phyloP scores from a whole-genome alignment of 306 rosid genomes.

The Boehmeria nivea region DNA sequence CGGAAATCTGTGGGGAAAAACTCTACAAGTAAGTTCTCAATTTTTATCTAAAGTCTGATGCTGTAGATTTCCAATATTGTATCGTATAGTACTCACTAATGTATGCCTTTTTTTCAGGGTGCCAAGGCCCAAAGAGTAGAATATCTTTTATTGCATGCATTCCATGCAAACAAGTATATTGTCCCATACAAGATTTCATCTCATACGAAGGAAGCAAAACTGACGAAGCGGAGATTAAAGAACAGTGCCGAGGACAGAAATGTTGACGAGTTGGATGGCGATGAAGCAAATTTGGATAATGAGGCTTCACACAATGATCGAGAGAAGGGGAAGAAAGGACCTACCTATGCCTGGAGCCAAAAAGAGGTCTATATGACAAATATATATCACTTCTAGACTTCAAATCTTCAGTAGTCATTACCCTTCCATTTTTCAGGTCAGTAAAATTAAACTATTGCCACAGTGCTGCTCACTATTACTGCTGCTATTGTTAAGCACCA shows the following conservation, averaged over 20 bases:
- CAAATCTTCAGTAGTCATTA: conserved; percentile 97
- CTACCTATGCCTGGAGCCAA: conserved; percentile 97
- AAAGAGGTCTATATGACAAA: conserved; percentile 91
- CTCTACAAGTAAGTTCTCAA: conserved; percentile 68
- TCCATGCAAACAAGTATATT: conserved; percentile 80
- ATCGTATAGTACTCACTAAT: not conserved
- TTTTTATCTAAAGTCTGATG: conserved; percentile 21
- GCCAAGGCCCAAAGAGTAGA: conserved; percentile 98
- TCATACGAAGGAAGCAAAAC: conserved; percentile 51
- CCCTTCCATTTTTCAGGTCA: conserved; percentile 99
- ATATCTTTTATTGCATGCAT: conserved; percentile 89
- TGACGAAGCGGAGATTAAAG: conserved; percentile 48
- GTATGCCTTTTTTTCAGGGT: conserved; percentile 68
- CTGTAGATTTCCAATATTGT: not conserved
- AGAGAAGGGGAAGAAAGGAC: conserved; percentile 70
- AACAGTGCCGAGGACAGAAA: conserved; percentile 45
- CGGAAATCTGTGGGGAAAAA: conserved; percentile 94
- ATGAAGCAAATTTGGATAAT: conserved; percentile 42
- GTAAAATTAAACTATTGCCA: too few relatives aligned
- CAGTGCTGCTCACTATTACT: too few relatives aligned
- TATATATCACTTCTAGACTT: conserved; percentile 86
- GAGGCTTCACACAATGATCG: conserved; percentile 44
- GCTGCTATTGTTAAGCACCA: too few relatives aligned
- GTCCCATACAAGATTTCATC: conserved; percentile 76
- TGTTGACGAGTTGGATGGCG: conserved; percentile 45